Evolutionary conservation across 139 green algal genomes (phyloP).

Genomic region (Nannochloris sp.): DNA sequence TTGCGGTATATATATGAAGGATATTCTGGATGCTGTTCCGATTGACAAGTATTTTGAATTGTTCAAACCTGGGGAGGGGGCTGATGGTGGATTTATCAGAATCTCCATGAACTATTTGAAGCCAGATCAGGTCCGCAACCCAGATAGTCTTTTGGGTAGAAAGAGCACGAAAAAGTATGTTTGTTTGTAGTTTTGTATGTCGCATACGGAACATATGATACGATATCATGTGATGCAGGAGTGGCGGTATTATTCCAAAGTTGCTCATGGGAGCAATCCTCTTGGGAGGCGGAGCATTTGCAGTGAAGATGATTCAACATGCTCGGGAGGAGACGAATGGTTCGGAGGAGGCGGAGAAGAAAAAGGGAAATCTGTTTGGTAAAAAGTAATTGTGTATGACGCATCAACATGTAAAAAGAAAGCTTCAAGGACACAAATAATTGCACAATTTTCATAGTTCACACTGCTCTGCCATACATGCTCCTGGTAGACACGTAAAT

Average conservation of each 20-base stretch:
- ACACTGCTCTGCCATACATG: no score
- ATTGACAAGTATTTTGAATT: slow-evolving; percentile 95
- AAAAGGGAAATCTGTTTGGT: slow-evolving; percentile 7
- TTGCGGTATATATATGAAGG: slow-evolving; percentile 81
- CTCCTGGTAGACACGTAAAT: no score
- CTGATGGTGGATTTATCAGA: slow-evolving; percentile 75
- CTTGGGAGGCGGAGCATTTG: slow-evolving; percentile 3
- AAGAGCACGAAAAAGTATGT: slow-evolving; percentile 1
- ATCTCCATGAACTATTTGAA: slow-evolving; percentile 58
- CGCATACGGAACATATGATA: not conserved
- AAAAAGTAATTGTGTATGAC: not conserved
- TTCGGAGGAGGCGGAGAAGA: not conserved
- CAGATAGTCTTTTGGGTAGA: not conserved
- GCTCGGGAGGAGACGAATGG: not conserved
- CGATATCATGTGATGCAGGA: not conserved
- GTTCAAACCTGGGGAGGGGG: slow-evolving; percentile 69
- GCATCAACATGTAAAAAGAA: no score
- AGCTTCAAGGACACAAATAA: no score
- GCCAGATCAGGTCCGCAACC: slow-evolving; percentile 23
- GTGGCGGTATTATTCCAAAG: slow-evolving; percentile 1
- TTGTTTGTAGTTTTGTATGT: not conserved
- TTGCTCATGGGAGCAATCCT: slow-evolving; percentile 3
- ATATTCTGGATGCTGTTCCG: slow-evolving; percentile 81
- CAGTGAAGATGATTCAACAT: not conserved
- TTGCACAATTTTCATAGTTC: no score